phyloP scores from a whole-genome alignment of 768 basidiomycete species.

The Trametes coccinea region DNA sequence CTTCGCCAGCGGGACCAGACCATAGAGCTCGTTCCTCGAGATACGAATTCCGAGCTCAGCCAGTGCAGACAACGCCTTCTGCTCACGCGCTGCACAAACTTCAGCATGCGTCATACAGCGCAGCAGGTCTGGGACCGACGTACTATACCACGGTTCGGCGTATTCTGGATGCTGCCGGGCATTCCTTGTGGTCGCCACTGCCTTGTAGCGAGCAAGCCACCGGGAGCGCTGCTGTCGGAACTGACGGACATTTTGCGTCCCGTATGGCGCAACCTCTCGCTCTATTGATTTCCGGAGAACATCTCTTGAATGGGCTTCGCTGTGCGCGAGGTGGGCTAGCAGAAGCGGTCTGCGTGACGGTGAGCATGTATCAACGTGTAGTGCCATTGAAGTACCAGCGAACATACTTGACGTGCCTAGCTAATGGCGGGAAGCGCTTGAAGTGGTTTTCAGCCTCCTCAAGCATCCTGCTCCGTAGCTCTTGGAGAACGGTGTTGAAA shows the following conservation, averaged over 20 bases:
- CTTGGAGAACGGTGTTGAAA: conserved; percentile 34
- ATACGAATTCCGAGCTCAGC: not conserved
- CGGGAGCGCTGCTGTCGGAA: conserved; percentile 21
- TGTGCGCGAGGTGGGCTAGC: conserved; percentile 24
- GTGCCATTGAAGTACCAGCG: not conserved
- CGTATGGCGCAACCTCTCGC: conserved; percentile 42
- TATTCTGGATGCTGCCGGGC: not conserved
- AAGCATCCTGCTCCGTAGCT: conserved; percentile 32
- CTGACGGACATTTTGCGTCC: conserved; percentile 38
- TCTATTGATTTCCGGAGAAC: conserved; percentile 37
- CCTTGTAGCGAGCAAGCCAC: conserved; percentile 25
- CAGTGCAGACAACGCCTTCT: not conserved
- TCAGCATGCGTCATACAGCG: too few relatives aligned
- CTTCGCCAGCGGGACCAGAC: conserved; percentile 44
- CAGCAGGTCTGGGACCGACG: not conserved
- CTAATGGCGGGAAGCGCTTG: conserved; percentile 40
- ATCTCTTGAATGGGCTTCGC: conserved; percentile 24
- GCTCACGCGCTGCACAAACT: not conserved
- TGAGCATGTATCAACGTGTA: not conserved
- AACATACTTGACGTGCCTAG: conserved; percentile 38
- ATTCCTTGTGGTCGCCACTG: not conserved
- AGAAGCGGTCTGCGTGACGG: conserved; percentile 17
- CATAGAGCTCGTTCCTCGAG: conserved; percentile 37
- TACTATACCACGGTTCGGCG: not conserved
- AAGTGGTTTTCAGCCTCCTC: conserved; percentile 38